Percentiles rank a stretch among this genome's conserved stretches.
Conservation (phyloP, 371 early-diverging fungal genomes). For the Capniomyces stellatus region DNA sequence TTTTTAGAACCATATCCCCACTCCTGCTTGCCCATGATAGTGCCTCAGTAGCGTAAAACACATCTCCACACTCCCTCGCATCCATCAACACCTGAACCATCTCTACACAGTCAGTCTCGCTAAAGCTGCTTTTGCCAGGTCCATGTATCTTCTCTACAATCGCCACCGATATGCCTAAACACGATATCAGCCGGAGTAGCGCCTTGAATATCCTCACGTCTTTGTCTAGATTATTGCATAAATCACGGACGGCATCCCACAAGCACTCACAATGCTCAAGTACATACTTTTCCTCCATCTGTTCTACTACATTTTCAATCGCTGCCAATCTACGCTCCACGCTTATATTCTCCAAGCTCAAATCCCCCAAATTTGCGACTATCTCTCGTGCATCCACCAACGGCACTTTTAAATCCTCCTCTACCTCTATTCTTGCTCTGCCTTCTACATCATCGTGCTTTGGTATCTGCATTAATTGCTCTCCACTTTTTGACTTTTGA, state of each 20-base stretch:
- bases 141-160: background rate
- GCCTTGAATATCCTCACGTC: background rate
- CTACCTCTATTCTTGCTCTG: too few relatives aligned
- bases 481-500: too few relatives aligned
- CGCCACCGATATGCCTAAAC: background rate
- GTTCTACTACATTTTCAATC: background rate
- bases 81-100: background rate
- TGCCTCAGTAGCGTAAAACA: background rate
- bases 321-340: background rate
- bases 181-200: background rate
- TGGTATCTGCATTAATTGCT: too few relatives aligned
- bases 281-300: background rate
- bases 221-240: background rate
- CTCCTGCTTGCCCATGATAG: background rate
- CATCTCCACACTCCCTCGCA: background rate
- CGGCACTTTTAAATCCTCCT: too few relatives aligned
- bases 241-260: slow-evolving; percentile 1
- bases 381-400: slow-evolving; percentile 1
- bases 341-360: background rate
- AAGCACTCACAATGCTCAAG: background rate
- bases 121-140: background rate
- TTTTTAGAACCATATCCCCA: background rate
- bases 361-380: background rate
- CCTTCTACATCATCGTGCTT: too few relatives aligned
- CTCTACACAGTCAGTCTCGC: background rate